Base-by-base conservation (phyloP, 148 eudicot species). In the Vaccinium corymbosum region DNA sequence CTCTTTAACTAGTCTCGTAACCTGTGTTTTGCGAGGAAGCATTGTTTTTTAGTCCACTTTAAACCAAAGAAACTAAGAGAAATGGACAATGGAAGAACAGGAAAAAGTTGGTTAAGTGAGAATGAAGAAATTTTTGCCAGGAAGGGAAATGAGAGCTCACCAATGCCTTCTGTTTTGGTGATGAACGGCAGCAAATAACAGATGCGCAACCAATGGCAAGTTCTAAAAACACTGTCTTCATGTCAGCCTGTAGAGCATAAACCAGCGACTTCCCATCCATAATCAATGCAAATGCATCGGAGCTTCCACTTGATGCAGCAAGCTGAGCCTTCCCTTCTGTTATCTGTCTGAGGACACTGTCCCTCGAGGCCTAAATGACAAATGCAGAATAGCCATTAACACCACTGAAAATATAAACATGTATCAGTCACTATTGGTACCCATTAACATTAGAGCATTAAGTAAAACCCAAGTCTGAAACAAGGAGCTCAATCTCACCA, bases 101-200 rank as follows among this genome's bases (percentile, higher is more conserved):
- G 71, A 48, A 84, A 16, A 52, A 29, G 10, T 17, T 35, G 13
- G 6, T 11, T 12, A 35, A 64, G 13, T 10, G 61, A 51, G 42
- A 78, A 7, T 20, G 8, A 88, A 20, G 59, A 59, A 52, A 6
- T 38, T 66, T 19, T 25, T 50, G 29, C 13, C 1, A 32, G 51
- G 32, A 10, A 20, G 52, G 29, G 20, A 53, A 50, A 50, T n/a
- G 55, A 75, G 8, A 81, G 85, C 97, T 91, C 85, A 94, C 99
- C 91, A 97, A 76, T 29, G 98, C 99, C 86, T 97, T 97, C 84
- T 97, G 99, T 83, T 93, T 97, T 16, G 99, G 99, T 6, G 99
- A 92, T 72, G 98, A 93, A 25, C 99, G 97, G 52, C 99, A 97
- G 85, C 99, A 97, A 66, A 97, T 97, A 32, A 97, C 99, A 22